Evolutionary conservation across 1,284 basidiomycete genomes (phyloP).

Genomic region (Microbotryum violaceum): DNA sequence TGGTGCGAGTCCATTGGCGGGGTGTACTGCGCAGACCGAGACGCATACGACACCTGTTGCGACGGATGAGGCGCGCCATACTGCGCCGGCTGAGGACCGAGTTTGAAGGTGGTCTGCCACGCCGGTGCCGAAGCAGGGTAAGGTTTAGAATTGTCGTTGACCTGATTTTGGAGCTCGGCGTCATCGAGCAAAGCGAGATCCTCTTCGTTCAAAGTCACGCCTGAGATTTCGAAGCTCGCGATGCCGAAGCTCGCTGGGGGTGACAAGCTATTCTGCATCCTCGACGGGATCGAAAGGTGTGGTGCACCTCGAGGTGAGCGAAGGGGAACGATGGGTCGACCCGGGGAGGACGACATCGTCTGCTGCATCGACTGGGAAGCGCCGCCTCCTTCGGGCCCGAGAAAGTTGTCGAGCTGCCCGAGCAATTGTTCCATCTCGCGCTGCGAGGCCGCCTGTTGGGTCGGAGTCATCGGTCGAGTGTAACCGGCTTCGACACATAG

Average conservation of each 20-base stretch:
- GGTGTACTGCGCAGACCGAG: too few species aligned
- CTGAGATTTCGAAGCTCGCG: conserved; percentile 15
- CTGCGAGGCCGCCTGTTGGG: background rate
- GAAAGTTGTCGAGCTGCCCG: background rate
- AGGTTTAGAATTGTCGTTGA: background rate
- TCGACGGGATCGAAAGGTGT: too few species aligned
- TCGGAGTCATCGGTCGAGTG: background rate
- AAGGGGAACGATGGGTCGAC: too few species aligned
- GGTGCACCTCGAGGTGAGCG: too few species aligned
- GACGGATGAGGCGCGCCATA: too few species aligned
- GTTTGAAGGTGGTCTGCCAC: conserved; percentile 19
- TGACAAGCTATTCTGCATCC: background rate
- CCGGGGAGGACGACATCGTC: background rate
- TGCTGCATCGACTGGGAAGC: background rate
- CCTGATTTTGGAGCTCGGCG: background rate
- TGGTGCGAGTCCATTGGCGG: too few species aligned
- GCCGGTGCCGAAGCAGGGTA: conserved; percentile 22
- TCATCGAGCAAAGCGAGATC: conserved; percentile 22
- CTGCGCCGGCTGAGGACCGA: background rate
- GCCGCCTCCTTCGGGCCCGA: too few species aligned
- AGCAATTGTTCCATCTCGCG: conserved; percentile 1
- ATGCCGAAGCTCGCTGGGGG: background rate
- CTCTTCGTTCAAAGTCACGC: conserved; percentile 16
- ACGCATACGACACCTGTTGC: too few species aligned
- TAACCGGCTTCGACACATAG: too few species aligned